A percentile compares a stretch with the other conserved stretches of the same genome.
phyloP scores from a whole-genome alignment of 257 asterid species.

The Jacaranda mimosifolia region DNA sequence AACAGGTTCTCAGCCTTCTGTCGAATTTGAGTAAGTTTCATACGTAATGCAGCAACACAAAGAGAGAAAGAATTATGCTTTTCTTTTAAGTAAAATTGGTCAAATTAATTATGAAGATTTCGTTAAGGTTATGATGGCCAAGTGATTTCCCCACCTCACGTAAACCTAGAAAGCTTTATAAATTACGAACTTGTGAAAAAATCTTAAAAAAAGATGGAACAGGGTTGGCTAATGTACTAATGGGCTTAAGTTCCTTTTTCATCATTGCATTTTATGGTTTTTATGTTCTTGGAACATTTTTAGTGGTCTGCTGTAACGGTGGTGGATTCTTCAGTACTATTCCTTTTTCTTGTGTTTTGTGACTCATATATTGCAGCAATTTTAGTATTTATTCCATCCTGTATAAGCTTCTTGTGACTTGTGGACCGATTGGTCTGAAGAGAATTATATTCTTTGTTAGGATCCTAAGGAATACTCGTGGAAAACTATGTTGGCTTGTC shows the following conservation, averaged over 20 bases:
- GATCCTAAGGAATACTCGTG: no score
- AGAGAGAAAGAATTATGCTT: no score
- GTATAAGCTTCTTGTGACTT: neutral
- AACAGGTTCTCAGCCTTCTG: no score
- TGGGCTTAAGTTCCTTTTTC: slow-evolving; percentile 34
- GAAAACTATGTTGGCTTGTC: no score
- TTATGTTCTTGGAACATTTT: slow-evolving; percentile 35
- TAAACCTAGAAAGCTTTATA: slow-evolving; percentile 34
- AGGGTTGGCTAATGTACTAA: slow-evolving; percentile 36
- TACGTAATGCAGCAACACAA: no score
- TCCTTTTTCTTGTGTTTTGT: slow-evolving; percentile 25
- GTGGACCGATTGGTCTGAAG: neutral
- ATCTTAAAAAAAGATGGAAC: slow-evolving; percentile 20
- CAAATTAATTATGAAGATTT: slow-evolving; percentile 70
- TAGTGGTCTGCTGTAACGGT: slow-evolving; percentile 46
- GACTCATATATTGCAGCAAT: slow-evolving; percentile 27
- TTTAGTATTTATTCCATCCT: neutral
- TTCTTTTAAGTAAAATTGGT: no score
- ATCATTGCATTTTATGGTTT: slow-evolving; percentile 38
- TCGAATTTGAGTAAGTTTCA: no score
- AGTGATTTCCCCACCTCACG: slow-evolving; percentile 43
- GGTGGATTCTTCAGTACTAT: slow-evolving; percentile 43
- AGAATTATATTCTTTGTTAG: no score
- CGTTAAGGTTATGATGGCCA: slow-evolving; percentile 75
- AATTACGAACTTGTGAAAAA: slow-evolving; percentile 22